Evolutionary conservation across 2,329 filamentous ascomycete genomes (phyloP), one percentile per base, ranked within the genome.

Genomic region (Uncinocarpus reesii): DNA sequence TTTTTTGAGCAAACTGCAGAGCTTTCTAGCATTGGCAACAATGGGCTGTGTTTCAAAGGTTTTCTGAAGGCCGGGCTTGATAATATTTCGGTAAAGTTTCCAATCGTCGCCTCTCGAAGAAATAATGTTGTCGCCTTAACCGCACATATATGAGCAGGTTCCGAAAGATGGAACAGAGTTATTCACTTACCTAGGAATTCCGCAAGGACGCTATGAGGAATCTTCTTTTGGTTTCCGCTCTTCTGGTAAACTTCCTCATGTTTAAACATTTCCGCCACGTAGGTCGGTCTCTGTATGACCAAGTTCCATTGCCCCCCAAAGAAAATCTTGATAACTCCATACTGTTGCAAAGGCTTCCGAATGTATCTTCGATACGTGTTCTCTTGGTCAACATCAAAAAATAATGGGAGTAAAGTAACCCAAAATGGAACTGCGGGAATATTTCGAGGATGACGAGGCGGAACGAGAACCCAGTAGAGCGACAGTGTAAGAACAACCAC

Each of bases 301-400:
- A 75, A 60, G 42, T 71, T 74, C 73, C 73, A 75, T 34, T 64
- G 65, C 0, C 69, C 70, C 1, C 66, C 71, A 31, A 74, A 73
- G 60, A 71, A 75, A 21, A 75, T 59, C 49, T 72, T 68, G 16
- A 74, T 71, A 1, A 71, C 71, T 2, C 72, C 60, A 44, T 64
- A 52, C 36, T 57, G 53, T 20, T 62, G 60, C 0, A 63, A 47
- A 10, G 36, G 26, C 34, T 36, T 29, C 23, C 32, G 21, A 23
- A 47, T 32, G 31, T 41, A 41, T 13, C 18, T 26, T n/a, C 35
- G 34, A 28, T 47, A 47, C 4, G 35, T 38, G 7, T 41, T 26
- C 15, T 36, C 35, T 16, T 47, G 34, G 21, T 41, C 45, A 13
- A 47, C 34, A 18, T 41, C 35, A 7, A 32, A 24, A 18, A 38